Evolutionary conservation across 176 grass and related monocot genomes (phyloP).

Genomic region (Rhynchospora pubera): DNA sequence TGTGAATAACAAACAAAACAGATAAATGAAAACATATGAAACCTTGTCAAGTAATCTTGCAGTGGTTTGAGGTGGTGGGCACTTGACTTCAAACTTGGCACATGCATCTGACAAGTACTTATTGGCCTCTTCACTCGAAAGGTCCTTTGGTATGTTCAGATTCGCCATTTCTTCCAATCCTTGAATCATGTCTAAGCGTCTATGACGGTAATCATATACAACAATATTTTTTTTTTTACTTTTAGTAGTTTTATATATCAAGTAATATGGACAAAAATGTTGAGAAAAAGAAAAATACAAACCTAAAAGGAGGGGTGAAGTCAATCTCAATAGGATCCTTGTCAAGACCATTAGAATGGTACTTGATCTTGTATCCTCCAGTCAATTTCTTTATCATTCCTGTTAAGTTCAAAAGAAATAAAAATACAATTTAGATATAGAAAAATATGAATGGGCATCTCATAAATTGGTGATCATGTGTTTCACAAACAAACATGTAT

Average conservation of each 20-base stretch:
- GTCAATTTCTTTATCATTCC: constrained; percentile 86
- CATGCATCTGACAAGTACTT: constrained; percentile 69
- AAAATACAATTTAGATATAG: not conserved
- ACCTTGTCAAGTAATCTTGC: constrained; percentile 96
- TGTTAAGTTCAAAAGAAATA: constrained; percentile 22
- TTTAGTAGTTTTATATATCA: not conserved
- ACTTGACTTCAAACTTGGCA: constrained; percentile 82
- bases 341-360: constrained; percentile 74
- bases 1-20: not conserved
- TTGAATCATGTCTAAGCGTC: constrained; percentile 89
- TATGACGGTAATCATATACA: constrained; percentile 28
- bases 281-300: not conserved
- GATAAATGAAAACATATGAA: constrained; percentile 15
- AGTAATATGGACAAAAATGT: constrained; percentile 3
- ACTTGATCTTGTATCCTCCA: constrained; percentile 87
- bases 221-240: not conserved
- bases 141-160: constrained; percentile 74
- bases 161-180: constrained; percentile 64
- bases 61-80: constrained; percentile 86
- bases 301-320: constrained; percentile 94
- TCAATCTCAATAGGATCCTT: constrained; percentile 92
- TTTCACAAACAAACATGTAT: not conserved
- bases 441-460: not conserved
- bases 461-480: not conserved
- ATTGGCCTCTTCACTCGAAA: constrained; percentile 75